Evolutionary conservation across 169 alveolate genomes (phyloP).

Genomic region (Cyclospora cayetanensis): DNA sequence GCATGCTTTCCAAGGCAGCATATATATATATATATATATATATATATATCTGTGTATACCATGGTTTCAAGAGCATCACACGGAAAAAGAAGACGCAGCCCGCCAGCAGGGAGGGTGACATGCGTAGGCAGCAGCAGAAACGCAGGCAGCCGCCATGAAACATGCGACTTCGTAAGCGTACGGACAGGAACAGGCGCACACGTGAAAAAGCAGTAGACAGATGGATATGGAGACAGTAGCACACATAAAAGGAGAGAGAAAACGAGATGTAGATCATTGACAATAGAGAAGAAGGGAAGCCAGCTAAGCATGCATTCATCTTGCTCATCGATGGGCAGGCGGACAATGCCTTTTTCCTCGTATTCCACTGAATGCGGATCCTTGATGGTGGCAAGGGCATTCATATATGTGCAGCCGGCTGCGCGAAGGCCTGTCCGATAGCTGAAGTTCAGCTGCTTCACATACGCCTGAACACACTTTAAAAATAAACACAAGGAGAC

Average conservation of each 20-base stretch:
- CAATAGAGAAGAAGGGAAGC: not conserved
- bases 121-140: not conserved
- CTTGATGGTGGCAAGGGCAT: constrained; percentile 85
- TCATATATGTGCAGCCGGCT: constrained; percentile 87
- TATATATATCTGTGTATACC: not conserved
- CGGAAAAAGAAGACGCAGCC: too few species aligned
- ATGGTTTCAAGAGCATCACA: too few species aligned
- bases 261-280: not conserved
- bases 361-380: constrained; percentile 64
- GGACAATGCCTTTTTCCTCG: constrained; percentile 31
- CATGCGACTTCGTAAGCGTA: too few species aligned
- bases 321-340: too few species aligned
- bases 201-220: not conserved
- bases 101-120: too few species aligned
- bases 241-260: not conserved
- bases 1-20: too few species aligned
- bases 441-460: constrained; percentile 92
- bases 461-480: constrained; percentile 85
- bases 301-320: too few species aligned
- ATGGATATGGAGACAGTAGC: not conserved
- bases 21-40: not conserved
- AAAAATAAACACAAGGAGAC: not conserved
- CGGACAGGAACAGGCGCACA: too few species aligned
- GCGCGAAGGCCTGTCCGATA: constrained; percentile 90
- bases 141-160: too few species aligned